phyloP scores from a whole-genome alignment of 1,284 basidiomycete genomes.

The Austroboletus niveus region DNA sequence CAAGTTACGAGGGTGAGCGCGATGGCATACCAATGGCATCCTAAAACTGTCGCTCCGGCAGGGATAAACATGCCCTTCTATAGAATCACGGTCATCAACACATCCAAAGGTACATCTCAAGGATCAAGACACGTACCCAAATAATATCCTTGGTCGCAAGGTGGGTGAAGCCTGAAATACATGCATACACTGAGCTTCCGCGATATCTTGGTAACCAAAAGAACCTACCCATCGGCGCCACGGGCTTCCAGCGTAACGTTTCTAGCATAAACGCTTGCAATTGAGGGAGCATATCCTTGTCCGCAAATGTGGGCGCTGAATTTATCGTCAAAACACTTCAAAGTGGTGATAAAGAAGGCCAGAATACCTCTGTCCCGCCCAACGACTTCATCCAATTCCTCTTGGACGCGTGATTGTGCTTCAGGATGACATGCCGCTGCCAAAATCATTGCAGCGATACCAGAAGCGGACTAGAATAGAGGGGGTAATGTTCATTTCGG shows the following conservation, averaged over 20 bases:
- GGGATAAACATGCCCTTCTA: conserved; percentile 18
- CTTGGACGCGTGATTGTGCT: conserved; percentile 11
- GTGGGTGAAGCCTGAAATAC: background rate
- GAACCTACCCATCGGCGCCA: conserved; percentile 20
- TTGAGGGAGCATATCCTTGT: conserved; percentile 12
- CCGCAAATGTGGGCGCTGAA: conserved; percentile 11
- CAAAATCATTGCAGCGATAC: conserved; percentile 11
- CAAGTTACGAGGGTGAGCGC: background rate
- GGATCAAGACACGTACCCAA: background rate
- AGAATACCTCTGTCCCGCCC: conserved; percentile 9
- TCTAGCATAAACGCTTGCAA: conserved; percentile 26
- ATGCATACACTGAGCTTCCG: background rate
- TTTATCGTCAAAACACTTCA: background rate
- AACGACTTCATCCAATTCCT: conserved; percentile 13
- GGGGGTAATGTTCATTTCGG: background rate
- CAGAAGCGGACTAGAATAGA: conserved; percentile 5
- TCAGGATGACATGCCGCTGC: conserved; percentile 10
- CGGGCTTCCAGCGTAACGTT: conserved; percentile 40
- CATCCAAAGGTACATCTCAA: background rate
- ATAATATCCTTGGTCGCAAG: background rate
- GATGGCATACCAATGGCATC: conserved; percentile 12
- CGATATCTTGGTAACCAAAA: background rate
- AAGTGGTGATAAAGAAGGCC: background rate
- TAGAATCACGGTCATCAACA: background rate
- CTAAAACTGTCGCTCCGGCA: conserved; percentile 8